Base-by-base conservation (phyloP, 768 basidiomycete species). In the Botryobasidium botryosum region DNA sequence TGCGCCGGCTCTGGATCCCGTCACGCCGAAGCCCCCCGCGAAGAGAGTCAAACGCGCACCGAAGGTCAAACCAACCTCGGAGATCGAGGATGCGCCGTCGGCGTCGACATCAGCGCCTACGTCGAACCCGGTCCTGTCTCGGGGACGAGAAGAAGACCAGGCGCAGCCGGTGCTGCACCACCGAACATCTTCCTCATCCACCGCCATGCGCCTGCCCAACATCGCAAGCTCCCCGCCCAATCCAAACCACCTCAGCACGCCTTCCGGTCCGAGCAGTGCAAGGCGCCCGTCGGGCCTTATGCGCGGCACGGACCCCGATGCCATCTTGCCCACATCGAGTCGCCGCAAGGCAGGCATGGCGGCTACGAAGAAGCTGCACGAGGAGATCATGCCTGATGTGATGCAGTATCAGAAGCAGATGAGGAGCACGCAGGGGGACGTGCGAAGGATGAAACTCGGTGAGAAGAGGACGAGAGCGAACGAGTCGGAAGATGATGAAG, bases 341-440 rank as follows among this genome's bases (percentile, higher is more conserved):
- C n/a, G n/a, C n/a, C 75, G 68, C 53, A 65, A 61, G 51, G 87
- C 66, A 55, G 73, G 63, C 49, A 75, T 55, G 59, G 71, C 62
- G 44, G 74, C 72, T 6, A 63, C 58, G 3, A 59, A 62, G 40
- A 62, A 62, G 33, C 52, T 74, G 39, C 64, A 63, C 35, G 62
- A 70, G 6, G 62, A 64, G 42, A 63, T 87, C 46, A 86, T 87
- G 76, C 84, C 84, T 0, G 85, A 88, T 51, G 66, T 84, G 2
- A 51, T 76, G 32, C 70, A 65, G 46, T 87, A 68, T 53, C 72
- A 85, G 56, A 70, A 70, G 52, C 77, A 87, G 62, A 66, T 71
- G 64, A 71, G 70, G 51, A 33, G 23, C 17, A 25, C 39, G 35
- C 36, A 45, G 21, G 47, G 47, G 10, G 44, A 40, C 15, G 39